phyloP scores from a whole-genome alignment of 805 yeast species.

The Sungouiella thailandica region DNA sequence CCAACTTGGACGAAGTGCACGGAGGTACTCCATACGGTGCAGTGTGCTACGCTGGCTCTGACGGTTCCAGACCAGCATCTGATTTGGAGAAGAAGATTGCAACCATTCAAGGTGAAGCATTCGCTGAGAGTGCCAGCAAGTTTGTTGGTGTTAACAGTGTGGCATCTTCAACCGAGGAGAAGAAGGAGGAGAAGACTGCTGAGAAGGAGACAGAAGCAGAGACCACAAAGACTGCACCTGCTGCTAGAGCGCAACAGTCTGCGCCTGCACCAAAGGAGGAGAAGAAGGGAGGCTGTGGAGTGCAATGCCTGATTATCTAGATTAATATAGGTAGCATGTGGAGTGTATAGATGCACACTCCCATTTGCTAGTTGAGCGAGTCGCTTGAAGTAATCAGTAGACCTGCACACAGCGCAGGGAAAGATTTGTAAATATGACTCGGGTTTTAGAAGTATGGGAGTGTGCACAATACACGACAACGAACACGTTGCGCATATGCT shows the following conservation, averaged over 20 bases:
- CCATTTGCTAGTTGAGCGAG: too few species aligned
- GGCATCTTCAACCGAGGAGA: not conserved
- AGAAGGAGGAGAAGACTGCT: constrained; percentile 1
- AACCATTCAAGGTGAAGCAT: constrained; percentile 61
- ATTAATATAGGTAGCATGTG: too few species aligned
- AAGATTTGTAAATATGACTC: too few species aligned
- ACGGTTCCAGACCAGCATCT: constrained; percentile 68
- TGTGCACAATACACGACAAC: too few species aligned
- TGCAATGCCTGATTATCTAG: constrained; percentile 13
- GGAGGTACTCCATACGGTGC: constrained; percentile 90
- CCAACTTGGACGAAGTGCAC: constrained; percentile 59
- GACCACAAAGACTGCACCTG: constrained; percentile 2
- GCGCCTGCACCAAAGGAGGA: constrained; percentile 2
- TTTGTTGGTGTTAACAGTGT: constrained; percentile 8
- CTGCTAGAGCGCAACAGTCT: constrained; percentile 9
- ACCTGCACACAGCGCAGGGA: too few species aligned
- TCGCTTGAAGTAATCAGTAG: too few species aligned
- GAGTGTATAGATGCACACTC: not conserved
- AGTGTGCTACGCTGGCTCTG: constrained; percentile 70
- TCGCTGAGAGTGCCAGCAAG: constrained; percentile 31
- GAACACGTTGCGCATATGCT: too few species aligned
- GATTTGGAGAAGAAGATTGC: constrained; percentile 62
- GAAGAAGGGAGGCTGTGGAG: constrained; percentile 10
- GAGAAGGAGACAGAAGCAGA: not conserved
- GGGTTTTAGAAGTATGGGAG: too few species aligned